These are phyloP conservation scores for Protea cynaroides DNA, from an alignment of 164 flowering plant genomes.

Conservation along the genomic window DNA sequence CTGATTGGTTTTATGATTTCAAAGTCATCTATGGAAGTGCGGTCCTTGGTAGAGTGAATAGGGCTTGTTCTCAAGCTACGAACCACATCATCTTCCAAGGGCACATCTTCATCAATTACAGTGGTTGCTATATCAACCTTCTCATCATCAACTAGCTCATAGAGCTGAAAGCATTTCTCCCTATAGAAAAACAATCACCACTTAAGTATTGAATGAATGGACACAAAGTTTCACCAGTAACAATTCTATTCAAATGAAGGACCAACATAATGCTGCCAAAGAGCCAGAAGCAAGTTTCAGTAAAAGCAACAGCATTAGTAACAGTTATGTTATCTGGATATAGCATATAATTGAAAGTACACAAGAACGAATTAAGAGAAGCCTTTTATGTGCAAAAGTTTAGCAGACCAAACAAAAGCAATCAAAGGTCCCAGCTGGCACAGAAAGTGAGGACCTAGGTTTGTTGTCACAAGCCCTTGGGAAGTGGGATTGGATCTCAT, in stretches of 20 bases:
- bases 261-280: background rate
- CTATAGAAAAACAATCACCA: constrained; percentile 31
- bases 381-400: no score
- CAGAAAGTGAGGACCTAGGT: no score
- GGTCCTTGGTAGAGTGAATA: constrained; percentile 70
- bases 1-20: constrained; percentile 98
- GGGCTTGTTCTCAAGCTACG: constrained; percentile 95
- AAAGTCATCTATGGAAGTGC: constrained; percentile 99
- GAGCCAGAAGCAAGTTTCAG: background rate
- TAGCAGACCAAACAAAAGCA: no score
- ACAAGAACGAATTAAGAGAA: no score
- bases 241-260: background rate
- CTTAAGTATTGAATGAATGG: background rate
- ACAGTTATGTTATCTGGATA: background rate
- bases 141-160: constrained; percentile 83
- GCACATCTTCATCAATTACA: constrained; percentile 87
- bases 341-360: no score
- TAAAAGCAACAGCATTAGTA: background rate
- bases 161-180: constrained; percentile 93
- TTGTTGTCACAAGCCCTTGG: no score
- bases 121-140: constrained; percentile 76
- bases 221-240: background rate
- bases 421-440: no score
- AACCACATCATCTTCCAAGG: constrained; percentile 90
- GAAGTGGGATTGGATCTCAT: no score